Conservation (phyloP, 108 stramenopile species). For the Stephanodiscus triporus region DNA sequence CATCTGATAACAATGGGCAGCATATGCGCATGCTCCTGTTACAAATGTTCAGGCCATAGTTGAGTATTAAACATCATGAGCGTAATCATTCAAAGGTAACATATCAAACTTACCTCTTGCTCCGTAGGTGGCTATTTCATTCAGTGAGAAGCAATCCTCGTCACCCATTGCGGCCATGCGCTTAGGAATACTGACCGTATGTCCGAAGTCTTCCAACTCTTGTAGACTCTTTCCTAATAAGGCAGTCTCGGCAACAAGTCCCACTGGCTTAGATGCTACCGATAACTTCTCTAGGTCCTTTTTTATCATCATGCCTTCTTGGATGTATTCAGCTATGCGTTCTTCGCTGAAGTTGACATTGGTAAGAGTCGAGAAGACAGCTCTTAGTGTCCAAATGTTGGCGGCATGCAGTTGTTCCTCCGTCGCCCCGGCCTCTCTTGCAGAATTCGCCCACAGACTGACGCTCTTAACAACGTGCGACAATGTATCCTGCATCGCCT, state of each 20-base stretch:
- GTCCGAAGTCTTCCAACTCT: conserved; percentile 64
- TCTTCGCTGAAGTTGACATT: conserved; percentile 85
- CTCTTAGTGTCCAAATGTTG: conserved; percentile 70
- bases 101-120: conserved; percentile 47
- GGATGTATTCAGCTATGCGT: conserved; percentile 68
- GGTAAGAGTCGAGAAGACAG: conserved; percentile 76
- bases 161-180: conserved; percentile 58
- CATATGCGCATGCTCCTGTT: conserved; percentile 68
- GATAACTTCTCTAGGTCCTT: conserved; percentile 51
- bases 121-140: conserved; percentile 78
- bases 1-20: conserved; percentile 68
- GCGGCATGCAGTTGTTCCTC: conserved; percentile 52
- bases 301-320: conserved; percentile 54
- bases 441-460: conserved; percentile 59
- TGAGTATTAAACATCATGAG: neutral
- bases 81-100: neutral
- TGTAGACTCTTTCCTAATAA: conserved; percentile 29
- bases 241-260: conserved; percentile 43
- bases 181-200: conserved; percentile 51
- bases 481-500: conserved; percentile 68
- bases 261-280: conserved; percentile 33
- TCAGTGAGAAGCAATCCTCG: conserved; percentile 70
- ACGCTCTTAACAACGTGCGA: conserved; percentile 63
- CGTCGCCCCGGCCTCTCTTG: conserved; percentile 57
- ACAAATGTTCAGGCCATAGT: neutral